Evolutionary conservation across 164 flowering plant genomes (phyloP).

Genomic region (Nymphaea colorata): DNA sequence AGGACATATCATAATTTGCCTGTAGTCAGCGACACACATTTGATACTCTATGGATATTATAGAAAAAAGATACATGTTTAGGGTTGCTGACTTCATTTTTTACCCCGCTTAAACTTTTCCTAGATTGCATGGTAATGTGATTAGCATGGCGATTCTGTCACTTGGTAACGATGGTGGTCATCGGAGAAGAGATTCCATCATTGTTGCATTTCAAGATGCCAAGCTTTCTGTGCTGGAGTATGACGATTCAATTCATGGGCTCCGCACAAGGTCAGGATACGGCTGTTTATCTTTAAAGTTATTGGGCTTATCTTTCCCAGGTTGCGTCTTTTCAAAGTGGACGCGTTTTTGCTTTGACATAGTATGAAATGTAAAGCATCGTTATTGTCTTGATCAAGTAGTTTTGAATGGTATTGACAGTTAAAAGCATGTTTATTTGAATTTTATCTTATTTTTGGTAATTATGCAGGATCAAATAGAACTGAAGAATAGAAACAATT

Average conservation of each 20-base stretch:
- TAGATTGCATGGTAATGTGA: constrained; percentile 95
- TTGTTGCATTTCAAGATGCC: constrained; percentile 73
- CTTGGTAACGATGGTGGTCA: constrained; percentile 42
- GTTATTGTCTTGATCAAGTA: too few relatives aligned
- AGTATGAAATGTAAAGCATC: too few relatives aligned
- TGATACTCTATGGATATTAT: not conserved
- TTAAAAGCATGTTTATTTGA: too few relatives aligned
- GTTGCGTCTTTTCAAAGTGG: too few relatives aligned
- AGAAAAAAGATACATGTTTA: not conserved
- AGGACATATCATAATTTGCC: too few relatives aligned
- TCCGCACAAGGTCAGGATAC: constrained; percentile 61
- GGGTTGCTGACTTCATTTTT: not conserved
- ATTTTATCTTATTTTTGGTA: too few relatives aligned
- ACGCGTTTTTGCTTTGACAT: too few relatives aligned
- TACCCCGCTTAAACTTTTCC: not conserved
- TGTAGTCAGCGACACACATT: not conserved
- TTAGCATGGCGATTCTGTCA: constrained; percentile 63
- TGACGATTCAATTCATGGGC: constrained; percentile 88
- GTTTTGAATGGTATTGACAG: too few relatives aligned
- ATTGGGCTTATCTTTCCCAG: too few relatives aligned
- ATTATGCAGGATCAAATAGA: too few relatives aligned
- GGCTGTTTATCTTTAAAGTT: not conserved
- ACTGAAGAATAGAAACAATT: too few relatives aligned
- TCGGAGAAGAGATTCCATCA: constrained; percentile 79
- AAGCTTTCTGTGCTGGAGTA: constrained; percentile 84